Percentiles rank a stretch among this genome's conserved stretches.
Evolutionary conservation across 768 basidiomycete species (phyloP).

Genomic region (Amanita molliuscula): DNA sequence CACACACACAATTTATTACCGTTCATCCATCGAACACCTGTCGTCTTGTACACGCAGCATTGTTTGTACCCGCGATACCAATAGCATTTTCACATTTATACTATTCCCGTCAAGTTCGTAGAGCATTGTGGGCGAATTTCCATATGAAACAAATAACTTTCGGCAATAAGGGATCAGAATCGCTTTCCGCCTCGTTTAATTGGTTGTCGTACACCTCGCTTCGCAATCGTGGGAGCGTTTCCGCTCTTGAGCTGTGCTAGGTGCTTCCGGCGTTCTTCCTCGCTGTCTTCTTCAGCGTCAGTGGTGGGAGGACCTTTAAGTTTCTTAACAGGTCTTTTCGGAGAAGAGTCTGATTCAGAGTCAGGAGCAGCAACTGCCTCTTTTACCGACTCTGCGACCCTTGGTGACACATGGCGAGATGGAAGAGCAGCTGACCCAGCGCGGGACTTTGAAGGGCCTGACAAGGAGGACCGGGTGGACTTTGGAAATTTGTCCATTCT

Average conservation of each 20-base stretch:
- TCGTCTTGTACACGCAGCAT: neutral
- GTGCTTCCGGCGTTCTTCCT: constrained; percentile 35
- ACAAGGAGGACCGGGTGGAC: constrained; percentile 10
- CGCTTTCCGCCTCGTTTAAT: constrained; percentile 68
- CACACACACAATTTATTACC: too few relatives aligned
- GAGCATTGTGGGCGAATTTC: neutral
- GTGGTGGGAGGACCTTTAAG: constrained; percentile 18
- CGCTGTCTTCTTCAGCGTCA: constrained; percentile 45
- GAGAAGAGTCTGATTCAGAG: constrained; percentile 44
- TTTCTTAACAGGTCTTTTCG: constrained; percentile 41
- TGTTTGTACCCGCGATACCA: neutral
- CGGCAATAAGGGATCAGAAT: constrained; percentile 34
- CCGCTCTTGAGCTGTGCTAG: constrained; percentile 12
- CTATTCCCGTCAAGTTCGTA: neutral
- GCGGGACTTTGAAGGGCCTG: constrained; percentile 5
- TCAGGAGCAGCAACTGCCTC: constrained; percentile 14
- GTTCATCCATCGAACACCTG: too few relatives aligned
- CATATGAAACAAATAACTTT: neutral
- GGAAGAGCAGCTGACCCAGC: neutral
- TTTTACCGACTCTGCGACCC: neutral
- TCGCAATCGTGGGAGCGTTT: constrained; percentile 20
- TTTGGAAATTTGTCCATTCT: constrained; percentile 12
- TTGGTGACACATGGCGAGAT: neutral
- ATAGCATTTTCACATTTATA: neutral
- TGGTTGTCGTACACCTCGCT: constrained; percentile 58